Evolutionary conservation across 331 rosid genomes (phyloP).

Genomic region (Malus hybrid): DNA sequence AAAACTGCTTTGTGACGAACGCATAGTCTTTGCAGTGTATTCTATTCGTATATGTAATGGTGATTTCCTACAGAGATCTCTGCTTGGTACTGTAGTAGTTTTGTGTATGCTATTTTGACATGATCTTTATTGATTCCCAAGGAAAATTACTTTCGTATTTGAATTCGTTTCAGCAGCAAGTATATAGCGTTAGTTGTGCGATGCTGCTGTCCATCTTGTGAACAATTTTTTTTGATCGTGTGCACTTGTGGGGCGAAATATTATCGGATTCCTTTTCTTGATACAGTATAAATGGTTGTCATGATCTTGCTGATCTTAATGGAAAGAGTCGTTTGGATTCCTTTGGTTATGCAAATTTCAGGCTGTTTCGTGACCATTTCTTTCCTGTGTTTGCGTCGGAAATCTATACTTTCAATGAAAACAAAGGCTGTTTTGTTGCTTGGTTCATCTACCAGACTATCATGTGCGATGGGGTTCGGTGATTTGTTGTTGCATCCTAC

Average conservation of each 20-base stretch:
- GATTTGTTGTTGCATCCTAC: too few relatives aligned
- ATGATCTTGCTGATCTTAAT: background rate
- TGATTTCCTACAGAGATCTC: background rate
- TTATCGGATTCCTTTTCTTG: background rate
- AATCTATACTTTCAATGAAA: too few relatives aligned
- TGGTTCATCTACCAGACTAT: too few relatives aligned
- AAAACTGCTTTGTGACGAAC: background rate
- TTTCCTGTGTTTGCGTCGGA: too few relatives aligned
- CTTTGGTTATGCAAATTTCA: background rate
- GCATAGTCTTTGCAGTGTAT: background rate
- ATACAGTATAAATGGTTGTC: background rate
- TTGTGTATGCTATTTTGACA: background rate
- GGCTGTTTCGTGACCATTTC: background rate
- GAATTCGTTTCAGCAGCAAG: background rate
- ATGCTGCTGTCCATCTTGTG: background rate
- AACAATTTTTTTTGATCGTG: background rate
- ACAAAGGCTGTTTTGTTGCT: too few relatives aligned
- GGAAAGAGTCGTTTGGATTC: background rate
- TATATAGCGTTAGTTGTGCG: background rate
- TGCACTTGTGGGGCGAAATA: background rate
- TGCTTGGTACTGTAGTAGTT: background rate
- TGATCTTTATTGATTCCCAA: background rate
- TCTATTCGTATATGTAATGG: background rate
- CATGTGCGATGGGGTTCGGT: too few relatives aligned
- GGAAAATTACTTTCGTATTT: background rate